Conservation (phyloP, 2,329 filamentous ascomycete species). For the Fusarium armeniacum region DNA sequence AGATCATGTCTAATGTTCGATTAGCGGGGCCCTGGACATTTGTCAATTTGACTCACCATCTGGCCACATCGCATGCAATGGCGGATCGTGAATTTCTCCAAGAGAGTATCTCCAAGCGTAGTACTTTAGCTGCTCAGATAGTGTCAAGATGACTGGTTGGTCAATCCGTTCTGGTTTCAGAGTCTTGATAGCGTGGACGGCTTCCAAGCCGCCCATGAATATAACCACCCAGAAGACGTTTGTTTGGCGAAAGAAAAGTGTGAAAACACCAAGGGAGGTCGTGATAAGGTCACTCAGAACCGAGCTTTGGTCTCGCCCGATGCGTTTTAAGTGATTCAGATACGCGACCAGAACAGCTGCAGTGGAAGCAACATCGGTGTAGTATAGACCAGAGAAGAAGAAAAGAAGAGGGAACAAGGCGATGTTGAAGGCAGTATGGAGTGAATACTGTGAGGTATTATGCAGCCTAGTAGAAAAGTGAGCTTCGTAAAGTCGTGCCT, state of each 20-base stretch:
- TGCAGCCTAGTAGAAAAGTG: conserved; percentile 35
- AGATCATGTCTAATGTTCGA: conserved; percentile 62
- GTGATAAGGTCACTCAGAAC: conserved; percentile 59
- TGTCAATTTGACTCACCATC: conserved; percentile 60
- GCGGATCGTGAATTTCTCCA: conserved; percentile 69
- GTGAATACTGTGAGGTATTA: conserved; percentile 57
- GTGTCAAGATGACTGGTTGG: conserved; percentile 52
- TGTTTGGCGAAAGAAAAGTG: conserved; percentile 88
- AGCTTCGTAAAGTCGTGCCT: conserved; percentile 57
- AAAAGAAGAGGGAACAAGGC: conserved; percentile 90
- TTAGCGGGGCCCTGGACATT: conserved; percentile 26
- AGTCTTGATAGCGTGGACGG: conserved; percentile 64
- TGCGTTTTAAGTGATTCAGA: conserved; percentile 65
- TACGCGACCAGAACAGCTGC: conserved; percentile 80
- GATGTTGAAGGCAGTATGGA: conserved; percentile 81
- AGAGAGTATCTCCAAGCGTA: conserved; percentile 61
- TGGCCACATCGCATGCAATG: conserved; percentile 62
- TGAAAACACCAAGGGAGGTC: conserved; percentile 71
- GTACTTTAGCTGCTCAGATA: conserved; percentile 55
- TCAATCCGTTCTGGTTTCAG: conserved; percentile 54
- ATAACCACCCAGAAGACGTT: conserved; percentile 96
- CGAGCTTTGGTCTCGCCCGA: conserved; percentile 53
- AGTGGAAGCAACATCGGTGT: conserved; percentile 91
- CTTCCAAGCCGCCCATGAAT: conserved; percentile 76
- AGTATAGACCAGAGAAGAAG: conserved; percentile 96